Base-by-base conservation (phyloP, 805 yeast species). In the Suhomyces sp. region DNA sequence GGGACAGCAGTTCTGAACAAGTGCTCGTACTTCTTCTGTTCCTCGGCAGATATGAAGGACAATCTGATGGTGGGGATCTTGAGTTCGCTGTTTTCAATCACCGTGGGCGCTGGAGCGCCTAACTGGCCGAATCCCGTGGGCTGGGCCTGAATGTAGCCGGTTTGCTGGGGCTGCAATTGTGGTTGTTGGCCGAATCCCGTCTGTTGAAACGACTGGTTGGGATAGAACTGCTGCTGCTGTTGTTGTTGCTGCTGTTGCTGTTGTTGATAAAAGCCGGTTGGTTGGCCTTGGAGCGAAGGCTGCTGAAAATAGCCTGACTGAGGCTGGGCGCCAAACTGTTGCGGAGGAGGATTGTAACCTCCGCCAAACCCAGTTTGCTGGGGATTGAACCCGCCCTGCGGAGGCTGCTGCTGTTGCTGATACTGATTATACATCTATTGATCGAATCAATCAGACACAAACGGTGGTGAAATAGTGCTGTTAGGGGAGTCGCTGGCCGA, bases 1-100 rank as follows among this genome's bases (percentile, higher is more conserved):
- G 86, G 80, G 26, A 92, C 93, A 22, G 91, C 86, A 19, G 90
- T 80, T 59, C 93, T 76, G 68, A 93, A 93, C 60, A 93, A 75
- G 61, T 85, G 85, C 69, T 90, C 97, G 65, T 88, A 93, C 67
- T 89, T 87, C 54, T 81, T 80, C 73, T 93, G 98, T 67, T 93
- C 97, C 33, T 82, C 83, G 23, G 88, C 86, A 3, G 96, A 84
- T 56, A 93, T 83, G 66, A 93, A 93, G 9, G 96, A 85, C 49
- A 93, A 76, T 59, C 97, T 81, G 55, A 89, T 88, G 58, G 74
- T 74, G 44, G 94, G 94, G 57, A 88, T 84, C 63, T 84, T 85
- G 56, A 88, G 61, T 15, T 78, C 84, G 40, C 71, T 77, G 64
- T 85, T 84, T 60, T 82, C 83, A 17, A 75, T 73, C 40, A 72